phyloP scores from a whole-genome alignment of 176 grass and related monocot species.

The Oryza punctata region DNA sequence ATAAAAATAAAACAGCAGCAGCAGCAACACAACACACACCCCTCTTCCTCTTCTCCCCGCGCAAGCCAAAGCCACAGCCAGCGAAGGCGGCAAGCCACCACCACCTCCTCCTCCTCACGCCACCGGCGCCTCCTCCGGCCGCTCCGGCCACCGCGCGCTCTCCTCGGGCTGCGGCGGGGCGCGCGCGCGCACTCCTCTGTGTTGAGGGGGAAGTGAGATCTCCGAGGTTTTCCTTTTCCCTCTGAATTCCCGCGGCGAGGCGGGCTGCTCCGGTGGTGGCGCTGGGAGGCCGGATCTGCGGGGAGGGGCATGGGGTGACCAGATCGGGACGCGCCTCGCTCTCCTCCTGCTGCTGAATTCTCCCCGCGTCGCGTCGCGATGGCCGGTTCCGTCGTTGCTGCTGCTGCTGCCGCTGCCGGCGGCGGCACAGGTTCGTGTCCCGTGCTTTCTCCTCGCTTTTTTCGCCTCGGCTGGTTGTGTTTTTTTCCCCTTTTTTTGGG shows the following conservation, averaged over 20 bases:
- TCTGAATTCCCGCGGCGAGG: slow-evolving; percentile 18
- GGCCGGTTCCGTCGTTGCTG: slow-evolving; percentile 26
- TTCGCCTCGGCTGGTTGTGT: not conserved
- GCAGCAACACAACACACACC: not conserved
- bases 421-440: slow-evolving; percentile 19
- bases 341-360: not conserved
- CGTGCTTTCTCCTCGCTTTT: not conserved
- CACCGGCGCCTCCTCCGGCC: not conserved
- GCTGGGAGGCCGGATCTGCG: slow-evolving; percentile 40
- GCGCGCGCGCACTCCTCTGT: not conserved
- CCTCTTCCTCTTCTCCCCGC: too few relatives aligned
- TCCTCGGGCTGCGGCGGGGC: not conserved
- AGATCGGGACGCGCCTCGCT: slow-evolving; percentile 6
- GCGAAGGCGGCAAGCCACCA: too few relatives aligned
- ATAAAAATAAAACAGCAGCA: not conserved
- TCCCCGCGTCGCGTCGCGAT: not conserved
- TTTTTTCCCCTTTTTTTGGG: not conserved
- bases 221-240: not conserved
- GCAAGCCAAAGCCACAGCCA: too few relatives aligned
- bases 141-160: not conserved
- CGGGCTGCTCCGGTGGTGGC: not conserved
- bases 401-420: not conserved
- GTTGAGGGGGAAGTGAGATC: not conserved
- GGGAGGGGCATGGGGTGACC: slow-evolving; percentile 43
- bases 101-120: not conserved